Conservation (phyloP, 2,329 filamentous ascomycete genomes). For the Colletotrichum sp. region DNA sequence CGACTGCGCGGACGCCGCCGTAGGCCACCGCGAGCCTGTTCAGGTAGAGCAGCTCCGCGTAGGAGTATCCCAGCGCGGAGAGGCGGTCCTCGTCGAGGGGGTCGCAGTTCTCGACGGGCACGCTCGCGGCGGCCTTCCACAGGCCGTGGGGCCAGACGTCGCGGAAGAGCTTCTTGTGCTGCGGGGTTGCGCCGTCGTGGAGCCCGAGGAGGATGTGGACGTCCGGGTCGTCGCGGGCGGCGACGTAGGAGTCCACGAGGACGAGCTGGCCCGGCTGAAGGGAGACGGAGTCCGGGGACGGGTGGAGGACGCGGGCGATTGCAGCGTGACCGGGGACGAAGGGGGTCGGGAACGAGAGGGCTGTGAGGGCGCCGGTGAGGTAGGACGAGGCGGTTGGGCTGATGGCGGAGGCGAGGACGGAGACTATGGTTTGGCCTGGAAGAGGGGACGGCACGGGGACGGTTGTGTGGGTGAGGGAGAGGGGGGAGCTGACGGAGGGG, state of each 20-base stretch:
- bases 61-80: constrained; percentile 37
- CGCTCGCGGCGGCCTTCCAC: constrained; percentile 31
- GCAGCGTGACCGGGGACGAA: constrained; percentile 35
- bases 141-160: constrained; percentile 34
- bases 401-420: not conserved
- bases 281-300: constrained; percentile 33
- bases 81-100: constrained; percentile 33
- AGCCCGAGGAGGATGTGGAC: constrained; percentile 31
- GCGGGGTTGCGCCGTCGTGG: constrained; percentile 27
- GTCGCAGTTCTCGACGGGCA: constrained; percentile 38
- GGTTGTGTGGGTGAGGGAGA: not conserved
- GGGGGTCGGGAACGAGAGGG: constrained; percentile 26
- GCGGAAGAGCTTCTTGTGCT: constrained; percentile 26
- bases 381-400: not conserved
- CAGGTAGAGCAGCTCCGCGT: constrained; percentile 44
- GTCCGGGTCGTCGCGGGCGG: constrained; percentile 31
- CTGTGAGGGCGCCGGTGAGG: not conserved
- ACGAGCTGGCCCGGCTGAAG: constrained; percentile 38
- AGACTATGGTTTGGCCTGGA: not conserved
- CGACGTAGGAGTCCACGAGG: constrained; percentile 32
- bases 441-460: not conserved
- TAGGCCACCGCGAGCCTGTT: constrained; percentile 42
- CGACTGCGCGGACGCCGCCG: constrained; percentile 47
- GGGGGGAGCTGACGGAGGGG: not conserved
- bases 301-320: constrained; percentile 37